Percentiles rank a stretch among this genome's conserved stretches.
phyloP scores from a whole-genome alignment of 352 stramenopile species.

The Phytophthora multivora region DNA sequence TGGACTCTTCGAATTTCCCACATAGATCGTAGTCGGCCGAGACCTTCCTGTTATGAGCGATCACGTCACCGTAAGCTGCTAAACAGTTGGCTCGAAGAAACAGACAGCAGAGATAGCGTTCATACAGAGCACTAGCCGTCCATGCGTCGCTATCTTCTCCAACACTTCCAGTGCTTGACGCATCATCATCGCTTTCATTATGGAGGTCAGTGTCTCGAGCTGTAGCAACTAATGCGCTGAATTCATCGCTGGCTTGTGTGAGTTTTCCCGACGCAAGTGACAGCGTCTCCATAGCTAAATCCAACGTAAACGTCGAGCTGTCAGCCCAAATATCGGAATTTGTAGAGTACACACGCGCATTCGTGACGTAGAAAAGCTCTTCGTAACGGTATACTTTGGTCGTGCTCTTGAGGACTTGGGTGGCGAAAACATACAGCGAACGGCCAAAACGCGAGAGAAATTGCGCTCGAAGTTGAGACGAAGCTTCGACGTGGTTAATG shows the following conservation, averaged over 20 bases:
- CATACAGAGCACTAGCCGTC: slow-evolving; percentile 26
- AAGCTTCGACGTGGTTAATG: slow-evolving; percentile 41
- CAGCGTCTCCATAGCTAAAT: slow-evolving; percentile 65
- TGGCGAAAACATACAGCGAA: slow-evolving; percentile 65
- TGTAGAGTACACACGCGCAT: slow-evolving; percentile 52
- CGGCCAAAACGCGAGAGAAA: slow-evolving; percentile 58
- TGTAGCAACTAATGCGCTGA: slow-evolving; percentile 18
- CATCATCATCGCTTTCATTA: slow-evolving; percentile 17
- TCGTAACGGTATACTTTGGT: slow-evolving; percentile 72
- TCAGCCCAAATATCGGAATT: slow-evolving; percentile 45
- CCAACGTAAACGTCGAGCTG: slow-evolving; percentile 40
- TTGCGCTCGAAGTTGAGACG: slow-evolving; percentile 28
- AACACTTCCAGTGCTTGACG: slow-evolving; percentile 20
- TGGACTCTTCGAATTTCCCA: slow-evolving; percentile 50
- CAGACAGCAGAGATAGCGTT: slow-evolving; percentile 53
- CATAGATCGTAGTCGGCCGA: slow-evolving; percentile 59
- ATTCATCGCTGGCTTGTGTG: slow-evolving; percentile 37
- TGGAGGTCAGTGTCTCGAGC: slow-evolving; percentile 9
- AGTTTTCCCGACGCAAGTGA: slow-evolving; percentile 69
- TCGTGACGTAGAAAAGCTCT: slow-evolving; percentile 61
- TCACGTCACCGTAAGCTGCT: slow-evolving; percentile 54
- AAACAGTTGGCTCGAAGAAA: slow-evolving; percentile 59
- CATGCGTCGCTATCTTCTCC: slow-evolving; percentile 11
- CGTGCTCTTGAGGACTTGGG: slow-evolving; percentile 60
- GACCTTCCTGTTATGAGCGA: slow-evolving; percentile 46